Evolutionary conservation across 2,329 filamentous ascomycete species (phyloP), one percentile per base, ranked within the genome.

Genomic region (Coniochaeta ligniaria): DNA sequence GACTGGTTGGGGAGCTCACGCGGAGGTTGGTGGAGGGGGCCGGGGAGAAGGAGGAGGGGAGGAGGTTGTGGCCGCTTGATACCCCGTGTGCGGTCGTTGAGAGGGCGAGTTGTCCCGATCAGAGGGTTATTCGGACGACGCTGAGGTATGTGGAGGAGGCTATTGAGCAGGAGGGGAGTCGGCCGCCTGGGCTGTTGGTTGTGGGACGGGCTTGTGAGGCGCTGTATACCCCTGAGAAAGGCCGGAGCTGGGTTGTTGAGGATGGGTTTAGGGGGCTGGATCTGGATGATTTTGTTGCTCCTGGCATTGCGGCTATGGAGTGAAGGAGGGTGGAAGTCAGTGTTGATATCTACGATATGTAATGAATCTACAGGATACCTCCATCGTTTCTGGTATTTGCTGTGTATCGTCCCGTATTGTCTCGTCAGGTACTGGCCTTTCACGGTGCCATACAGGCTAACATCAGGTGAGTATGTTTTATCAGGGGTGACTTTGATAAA

Each of bases 31-130:
- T 66, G 66, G 63, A 63, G 28, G 60, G 65, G n/a, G 28, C 50
- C 17, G 74, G 61, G 6, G 28, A 52, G 41, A 60, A 60, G 41
- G 50, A 43, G 6, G 22, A 28, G 24, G 38, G 35, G 36, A 73
- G 78, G 60, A 65, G 63, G 2, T 69, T 86, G 1, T 97, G 92
- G 87, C 94, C 94, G 0, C 75, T 74, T 36, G 74, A 77, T n/a
- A 95, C 92, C 1, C 92, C 94, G 0, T 97, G 94, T 69, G 93
- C 94, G 0, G 93, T 99, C 12, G 83, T 99, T 60, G 95, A 99
- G 75, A 83, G 95, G 38, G 95, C 95, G 6, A 96, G 91, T 63
- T 99, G 95, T 71, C 90, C 92, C 0, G 95, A 99, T 71, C 95
- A 99, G 76, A 82, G 94, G 57, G 91, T 99, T 17, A 93, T 99